Percentiles rank a stretch among this genome's conserved stretches.
phyloP scores from a whole-genome alignment of 768 basidiomycete species.

The Paxillus involutus region DNA sequence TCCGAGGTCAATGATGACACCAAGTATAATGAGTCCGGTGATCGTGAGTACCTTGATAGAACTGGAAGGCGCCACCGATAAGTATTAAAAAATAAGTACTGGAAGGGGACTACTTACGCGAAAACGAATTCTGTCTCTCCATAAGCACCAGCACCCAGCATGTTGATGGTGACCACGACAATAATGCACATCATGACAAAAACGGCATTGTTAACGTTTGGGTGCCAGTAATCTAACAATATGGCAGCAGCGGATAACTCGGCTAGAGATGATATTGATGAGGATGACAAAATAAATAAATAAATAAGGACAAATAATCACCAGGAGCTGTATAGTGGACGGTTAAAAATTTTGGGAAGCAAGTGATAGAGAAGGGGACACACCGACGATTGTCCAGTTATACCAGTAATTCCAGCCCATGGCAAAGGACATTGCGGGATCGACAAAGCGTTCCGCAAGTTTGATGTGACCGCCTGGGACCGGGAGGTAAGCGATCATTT shows the following conservation, averaged over 20 bases:
- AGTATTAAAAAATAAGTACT: background rate
- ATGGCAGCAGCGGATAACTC: slow-evolving; percentile 54
- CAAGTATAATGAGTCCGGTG: slow-evolving; percentile 66
- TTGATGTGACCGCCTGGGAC: slow-evolving; percentile 81
- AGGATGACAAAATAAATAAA: background rate
- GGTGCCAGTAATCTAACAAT: slow-evolving; percentile 73
- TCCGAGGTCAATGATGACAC: slow-evolving; percentile 79
- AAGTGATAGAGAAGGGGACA: background rate
- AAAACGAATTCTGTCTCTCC: slow-evolving; percentile 88
- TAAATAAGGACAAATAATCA: slow-evolving; percentile 5
- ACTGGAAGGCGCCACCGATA: slow-evolving; percentile 17
- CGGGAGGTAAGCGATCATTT: slow-evolving; percentile 70
- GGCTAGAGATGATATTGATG: slow-evolving; percentile 14
- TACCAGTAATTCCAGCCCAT: slow-evolving; percentile 60
- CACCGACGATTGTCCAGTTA: slow-evolving; percentile 29
- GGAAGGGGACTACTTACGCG: slow-evolving; percentile 43
- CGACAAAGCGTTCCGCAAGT: slow-evolving; percentile 79
- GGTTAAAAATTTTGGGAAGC: background rate
- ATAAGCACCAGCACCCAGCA: slow-evolving; percentile 75
- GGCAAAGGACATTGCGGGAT: slow-evolving; percentile 63
- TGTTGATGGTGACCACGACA: slow-evolving; percentile 74
- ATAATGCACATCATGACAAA: slow-evolving; percentile 81
- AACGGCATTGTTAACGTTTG: slow-evolving; percentile 56
- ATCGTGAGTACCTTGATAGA: slow-evolving; percentile 92
- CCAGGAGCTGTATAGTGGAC: slow-evolving; percentile 23